Base-by-base conservation (phyloP, 192 early-diverging fungal genomes). In the Podila minutissima region DNA sequence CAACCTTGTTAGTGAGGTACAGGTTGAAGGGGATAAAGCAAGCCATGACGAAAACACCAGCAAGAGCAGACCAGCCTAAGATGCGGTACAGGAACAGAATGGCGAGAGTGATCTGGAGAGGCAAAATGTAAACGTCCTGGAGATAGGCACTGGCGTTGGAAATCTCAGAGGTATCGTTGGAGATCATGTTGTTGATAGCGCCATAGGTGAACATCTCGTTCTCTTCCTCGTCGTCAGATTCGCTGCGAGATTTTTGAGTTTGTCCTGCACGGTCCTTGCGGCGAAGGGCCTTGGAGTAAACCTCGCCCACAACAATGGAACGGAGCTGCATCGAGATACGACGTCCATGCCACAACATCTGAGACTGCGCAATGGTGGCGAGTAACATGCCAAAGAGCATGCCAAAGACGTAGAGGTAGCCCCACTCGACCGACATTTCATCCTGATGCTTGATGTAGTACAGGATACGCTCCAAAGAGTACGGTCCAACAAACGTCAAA, bases 41-140 rank as follows among this genome's bases (percentile, higher is more conserved):
- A 4, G 91, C 74, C 35, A 95, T 92, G 11, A 92, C 83, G 0
- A 87, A 59, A n/a, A 97, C 85, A 29, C 95, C 96, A 48, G 91
- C 89, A 20, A 97, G 65, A 31, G 95, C 95, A 20, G 95, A 88
- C 37, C 87, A 83, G 12, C 97, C 97, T 49, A 99, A 81, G 41
- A 99, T 85, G 29, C 75, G 77, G 67, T 95, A 92, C 58, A 99
- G 82, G 65, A 88, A 89, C 78, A 79, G 76, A 6, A 95, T 82
- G n/a, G 91, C 92, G 12, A 95, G 78, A 17, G 88, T 38, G 55
- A 94, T 86, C 59, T 90, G 88, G 38, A 94, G 76, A 28, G 94
- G 94, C 33, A 87, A 82, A 26, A 83, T 84, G 69, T 92, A 92
- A 20, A 93, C 53, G 24, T 77, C 86, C 58, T 88, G 63, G 58